Evolutionary conservation across 345 rosid species (phyloP).

Genomic region (Camelina sativa): DNA sequence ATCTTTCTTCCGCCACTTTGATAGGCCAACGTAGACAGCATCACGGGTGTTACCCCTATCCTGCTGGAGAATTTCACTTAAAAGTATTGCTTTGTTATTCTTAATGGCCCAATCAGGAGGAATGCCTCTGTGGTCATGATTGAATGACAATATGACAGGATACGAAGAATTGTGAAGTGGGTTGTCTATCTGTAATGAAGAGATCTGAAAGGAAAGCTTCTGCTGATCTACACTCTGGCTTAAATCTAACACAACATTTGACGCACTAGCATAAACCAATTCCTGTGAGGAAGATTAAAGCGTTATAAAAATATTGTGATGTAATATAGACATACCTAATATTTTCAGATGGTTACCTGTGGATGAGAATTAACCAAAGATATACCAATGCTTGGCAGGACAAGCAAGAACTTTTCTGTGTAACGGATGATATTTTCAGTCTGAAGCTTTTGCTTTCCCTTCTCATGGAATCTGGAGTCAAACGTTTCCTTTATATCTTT

Average conservation of each 20-base stretch:
- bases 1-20: conserved; percentile 91
- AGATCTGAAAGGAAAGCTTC: conserved; percentile 68
- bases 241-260: conserved; percentile 61
- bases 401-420: conserved; percentile 68
- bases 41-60: conserved; percentile 52
- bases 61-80: conserved; percentile 47
- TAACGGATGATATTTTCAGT: conserved; percentile 55
- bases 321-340: not conserved
- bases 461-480: conserved; percentile 44
- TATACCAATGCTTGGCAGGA: conserved; percentile 69
- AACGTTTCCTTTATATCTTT: conserved; percentile 54
- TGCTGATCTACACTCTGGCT: conserved; percentile 85
- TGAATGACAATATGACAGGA: conserved; percentile 87
- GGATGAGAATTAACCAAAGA: conserved; percentile 80
- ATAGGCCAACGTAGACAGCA: conserved; percentile 63
- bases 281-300: conserved; percentile 59
- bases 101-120: conserved; percentile 51
- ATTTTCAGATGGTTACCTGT: conserved; percentile 55
- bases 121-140: conserved; percentile 54
- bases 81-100: conserved; percentile 47
- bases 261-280: conserved; percentile 82
- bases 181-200: conserved; percentile 87
- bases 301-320: conserved; percentile 26
- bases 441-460: conserved; percentile 57
- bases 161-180: conserved; percentile 69